phyloP scores from a whole-genome alignment of 345 rosid species.

The Citrus medica region DNA sequence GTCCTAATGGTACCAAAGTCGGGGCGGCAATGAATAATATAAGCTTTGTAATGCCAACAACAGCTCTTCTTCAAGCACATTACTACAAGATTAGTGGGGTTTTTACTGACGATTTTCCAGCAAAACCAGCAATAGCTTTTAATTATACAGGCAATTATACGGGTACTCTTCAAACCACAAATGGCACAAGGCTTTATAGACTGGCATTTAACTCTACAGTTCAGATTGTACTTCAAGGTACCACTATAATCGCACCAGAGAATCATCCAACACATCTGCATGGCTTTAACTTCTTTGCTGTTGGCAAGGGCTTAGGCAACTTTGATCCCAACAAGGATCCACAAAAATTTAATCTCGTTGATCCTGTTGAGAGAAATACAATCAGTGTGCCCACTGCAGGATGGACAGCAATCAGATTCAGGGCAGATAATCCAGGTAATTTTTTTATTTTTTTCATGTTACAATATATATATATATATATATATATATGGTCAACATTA shows the following conservation, averaged over 20 bases:
- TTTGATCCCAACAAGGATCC: conserved; percentile 58
- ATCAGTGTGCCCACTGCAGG: conserved; percentile 71
- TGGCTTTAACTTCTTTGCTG: conserved; percentile 60
- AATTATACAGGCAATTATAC: conserved; percentile 52
- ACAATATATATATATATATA: background rate
- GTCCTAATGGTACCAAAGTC: conserved; percentile 42
- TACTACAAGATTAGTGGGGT: conserved; percentile 54
- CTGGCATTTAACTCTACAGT: conserved; percentile 59
- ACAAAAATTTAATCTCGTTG: conserved; percentile 59
- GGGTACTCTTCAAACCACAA: conserved; percentile 41
- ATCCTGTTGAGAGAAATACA: conserved; percentile 81
- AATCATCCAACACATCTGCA: conserved; percentile 74
- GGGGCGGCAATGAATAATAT: conserved; percentile 56
- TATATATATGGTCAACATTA: background rate
- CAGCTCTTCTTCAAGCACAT: conserved; percentile 63
- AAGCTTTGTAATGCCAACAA: conserved; percentile 58
- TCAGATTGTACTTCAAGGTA: conserved; percentile 68
- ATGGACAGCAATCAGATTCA: conserved; percentile 75
- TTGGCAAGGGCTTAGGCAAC: conserved; percentile 70
- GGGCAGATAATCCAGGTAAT: conserved; percentile 79
- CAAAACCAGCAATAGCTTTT: conserved; percentile 38
- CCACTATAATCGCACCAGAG: conserved; percentile 63
- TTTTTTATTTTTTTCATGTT: background rate
- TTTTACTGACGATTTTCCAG: conserved; percentile 70
- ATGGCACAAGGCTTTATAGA: conserved; percentile 60